Conservation (phyloP, 2,329 filamentous ascomycete genomes). For the Fusarium sp. region DNA sequence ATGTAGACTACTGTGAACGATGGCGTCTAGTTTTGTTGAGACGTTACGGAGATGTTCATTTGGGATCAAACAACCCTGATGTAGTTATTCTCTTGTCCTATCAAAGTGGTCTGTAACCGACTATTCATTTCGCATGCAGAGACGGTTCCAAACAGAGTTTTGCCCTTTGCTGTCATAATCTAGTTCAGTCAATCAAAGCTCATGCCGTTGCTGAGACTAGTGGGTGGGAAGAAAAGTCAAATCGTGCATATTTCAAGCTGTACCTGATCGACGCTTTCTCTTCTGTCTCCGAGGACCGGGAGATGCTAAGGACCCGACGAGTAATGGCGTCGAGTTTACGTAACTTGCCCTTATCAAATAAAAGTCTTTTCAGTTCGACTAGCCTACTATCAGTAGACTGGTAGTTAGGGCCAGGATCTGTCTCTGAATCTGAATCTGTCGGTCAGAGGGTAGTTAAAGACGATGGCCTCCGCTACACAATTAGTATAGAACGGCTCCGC, state of each 20-base stretch:
- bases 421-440: conserved; percentile 3
- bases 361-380: background rate
- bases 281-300: conserved; percentile 18
- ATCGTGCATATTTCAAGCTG: conserved; percentile 18
- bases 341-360: conserved; percentile 25
- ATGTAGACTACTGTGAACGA: conserved; percentile 3
- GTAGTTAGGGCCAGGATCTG: conserved; percentile 8
- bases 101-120: background rate
- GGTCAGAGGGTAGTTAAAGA: conserved; percentile 16
- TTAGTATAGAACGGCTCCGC: conserved; percentile 10
- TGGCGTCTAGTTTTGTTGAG: conserved; percentile 30
- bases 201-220: background rate
- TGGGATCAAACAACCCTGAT: background rate
- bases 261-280: conserved; percentile 32
- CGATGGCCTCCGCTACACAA: background rate
- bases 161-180: conserved; percentile 9
- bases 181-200: conserved; percentile 19
- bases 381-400: background rate
- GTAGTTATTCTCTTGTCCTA: background rate
- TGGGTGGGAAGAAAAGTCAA: conserved; percentile 13
- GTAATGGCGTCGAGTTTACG: conserved; percentile 28
- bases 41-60: background rate
- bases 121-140: background rate
- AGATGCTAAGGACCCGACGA: conserved; percentile 17
- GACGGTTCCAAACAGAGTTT: conserved; percentile 19